Evolutionary conservation across 805 yeast genomes (phyloP).

Genomic region (Candida anglica): DNA sequence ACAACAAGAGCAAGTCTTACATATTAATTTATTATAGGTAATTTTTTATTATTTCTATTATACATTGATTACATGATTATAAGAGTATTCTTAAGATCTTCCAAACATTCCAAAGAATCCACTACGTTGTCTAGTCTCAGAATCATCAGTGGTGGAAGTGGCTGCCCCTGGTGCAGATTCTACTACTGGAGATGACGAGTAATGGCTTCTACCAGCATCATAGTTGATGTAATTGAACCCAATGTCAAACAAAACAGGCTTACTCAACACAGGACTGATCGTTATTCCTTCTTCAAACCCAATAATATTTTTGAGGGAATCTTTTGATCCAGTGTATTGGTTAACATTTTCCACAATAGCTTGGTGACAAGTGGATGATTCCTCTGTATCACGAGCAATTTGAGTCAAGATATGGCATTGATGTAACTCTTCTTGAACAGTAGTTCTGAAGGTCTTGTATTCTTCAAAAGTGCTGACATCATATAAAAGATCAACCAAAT

Average conservation of each 20-base stretch:
- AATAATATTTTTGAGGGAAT: conserved; percentile 15
- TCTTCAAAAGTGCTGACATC: conserved; percentile 35
- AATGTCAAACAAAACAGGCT: conserved; percentile 88
- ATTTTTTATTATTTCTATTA: too few species aligned
- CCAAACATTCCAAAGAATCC: conserved; percentile 78
- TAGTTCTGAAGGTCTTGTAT: conserved; percentile 17
- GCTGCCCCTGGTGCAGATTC: conserved; percentile 9
- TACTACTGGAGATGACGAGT: conserved; percentile 5
- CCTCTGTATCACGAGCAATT: conserved; percentile 26
- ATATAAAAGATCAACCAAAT: conserved; percentile 39
- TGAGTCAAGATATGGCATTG: conserved; percentile 46
- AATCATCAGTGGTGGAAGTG: conserved; percentile 13
- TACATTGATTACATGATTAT: too few species aligned
- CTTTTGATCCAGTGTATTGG: conserved; percentile 30
- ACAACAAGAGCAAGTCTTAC: too few species aligned
- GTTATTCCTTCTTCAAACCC: conserved; percentile 17
- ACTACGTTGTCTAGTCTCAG: conserved; percentile 46
- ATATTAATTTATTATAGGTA: too few species aligned
- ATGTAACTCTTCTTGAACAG: conserved; percentile 12
- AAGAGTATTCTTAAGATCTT: conserved; percentile 23
- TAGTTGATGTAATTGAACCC: conserved; percentile 79
- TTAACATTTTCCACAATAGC: conserved; percentile 45
- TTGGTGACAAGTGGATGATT: conserved; percentile 6
- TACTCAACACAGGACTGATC: conserved; percentile 62
- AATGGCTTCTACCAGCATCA: conserved; percentile 20